Evolutionary conservation across 139 green algal genomes (phyloP), one percentile per base, ranked within the genome.

Genomic region (Marvania coccoides): DNA sequence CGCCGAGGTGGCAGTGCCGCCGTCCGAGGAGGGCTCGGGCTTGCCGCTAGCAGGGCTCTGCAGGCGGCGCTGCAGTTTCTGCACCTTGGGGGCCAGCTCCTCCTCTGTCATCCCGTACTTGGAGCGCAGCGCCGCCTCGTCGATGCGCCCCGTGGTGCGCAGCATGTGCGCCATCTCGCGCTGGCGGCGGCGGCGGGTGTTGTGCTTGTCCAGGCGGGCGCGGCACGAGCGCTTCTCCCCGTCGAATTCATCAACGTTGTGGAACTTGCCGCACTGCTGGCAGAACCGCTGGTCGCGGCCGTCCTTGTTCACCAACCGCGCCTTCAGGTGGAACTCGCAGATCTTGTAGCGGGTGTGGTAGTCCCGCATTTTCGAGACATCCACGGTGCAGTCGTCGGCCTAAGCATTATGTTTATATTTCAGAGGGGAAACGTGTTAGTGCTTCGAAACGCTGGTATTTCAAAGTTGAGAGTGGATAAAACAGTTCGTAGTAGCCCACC

Each of bases 301-400:
- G 3, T 73, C 53, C 12, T 67, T 47, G 12, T 30, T 51, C 31
- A 73, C 65, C 9, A 57, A 15, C 5, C 13, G 34, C 23, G 51
- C 74, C 68, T 87, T 89, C 45, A 87, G 70, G 62, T 89, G 83
- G 40, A 76, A 72, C 58, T 89, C 71, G 69, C 85, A 93, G 9
- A 65, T 45, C 70, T 89, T 89, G 79, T 92, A 93, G 19, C 87
- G 79, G 48, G 80, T 71, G 71, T 93, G 79, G 75, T 93, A 93
- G 55, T 90, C 76, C 26, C 79, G 72, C 56, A 90, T 79, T 7
- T 57, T 51, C 10, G 61, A 60, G 26, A 93, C 63, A 48, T 88
- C 78, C 1, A 64, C 55, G 34, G 67, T 63, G 72, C 87, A 93
- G 9, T 80, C 81, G 31, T 91, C 87, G 12, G 89, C 85, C 70